Percentiles rank a stretch among this genome's conserved stretches.
Evolutionary conservation across 331 rosid genomes (phyloP).

Genomic region (Pyracantha coccinea): DNA sequence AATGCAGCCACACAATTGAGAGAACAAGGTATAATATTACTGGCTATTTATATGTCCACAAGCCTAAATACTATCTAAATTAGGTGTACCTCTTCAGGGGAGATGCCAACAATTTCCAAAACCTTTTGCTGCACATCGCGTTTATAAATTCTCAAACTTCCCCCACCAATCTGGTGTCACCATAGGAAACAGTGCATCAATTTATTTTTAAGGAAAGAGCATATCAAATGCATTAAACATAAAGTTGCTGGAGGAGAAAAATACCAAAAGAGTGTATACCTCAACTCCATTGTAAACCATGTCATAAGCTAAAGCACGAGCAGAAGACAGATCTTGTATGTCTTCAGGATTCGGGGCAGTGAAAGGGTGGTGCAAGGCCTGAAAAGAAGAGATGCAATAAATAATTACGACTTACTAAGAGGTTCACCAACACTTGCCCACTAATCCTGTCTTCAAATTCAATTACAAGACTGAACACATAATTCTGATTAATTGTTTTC

Average conservation of each 20-base stretch:
- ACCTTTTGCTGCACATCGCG: conserved; percentile 86
- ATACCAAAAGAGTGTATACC: conserved; percentile 32
- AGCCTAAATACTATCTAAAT: not conserved
- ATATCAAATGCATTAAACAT: conserved; percentile 3
- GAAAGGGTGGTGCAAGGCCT: conserved; percentile 98
- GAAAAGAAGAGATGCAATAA: conserved; percentile 12
- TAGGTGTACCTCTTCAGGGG: conserved; percentile 68
- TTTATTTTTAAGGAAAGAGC: not conserved
- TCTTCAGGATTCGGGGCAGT: conserved; percentile 98
- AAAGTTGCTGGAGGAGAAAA: conserved; percentile 2
- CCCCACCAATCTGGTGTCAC: conserved; percentile 77
- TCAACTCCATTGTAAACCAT: conserved; percentile 98
- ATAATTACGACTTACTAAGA: not conserved
- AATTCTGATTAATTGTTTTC: not conserved
- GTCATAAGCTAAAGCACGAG: conserved; percentile 97
- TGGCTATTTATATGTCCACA: not conserved
- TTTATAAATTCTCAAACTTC: conserved; percentile 89
- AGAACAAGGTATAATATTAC: not conserved
- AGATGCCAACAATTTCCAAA: conserved; percentile 81
- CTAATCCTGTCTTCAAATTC: not conserved
- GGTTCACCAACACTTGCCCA: not conserved
- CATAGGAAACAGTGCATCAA: conserved; percentile 1
- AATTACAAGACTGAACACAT: not conserved
- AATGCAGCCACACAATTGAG: conserved; percentile 12
- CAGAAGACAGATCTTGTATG: conserved; percentile 74